A percentile compares a stretch with the other conserved stretches of the same genome.
Conservation (phyloP, 805 yeast species). For the Wickerhamiella galacta region DNA sequence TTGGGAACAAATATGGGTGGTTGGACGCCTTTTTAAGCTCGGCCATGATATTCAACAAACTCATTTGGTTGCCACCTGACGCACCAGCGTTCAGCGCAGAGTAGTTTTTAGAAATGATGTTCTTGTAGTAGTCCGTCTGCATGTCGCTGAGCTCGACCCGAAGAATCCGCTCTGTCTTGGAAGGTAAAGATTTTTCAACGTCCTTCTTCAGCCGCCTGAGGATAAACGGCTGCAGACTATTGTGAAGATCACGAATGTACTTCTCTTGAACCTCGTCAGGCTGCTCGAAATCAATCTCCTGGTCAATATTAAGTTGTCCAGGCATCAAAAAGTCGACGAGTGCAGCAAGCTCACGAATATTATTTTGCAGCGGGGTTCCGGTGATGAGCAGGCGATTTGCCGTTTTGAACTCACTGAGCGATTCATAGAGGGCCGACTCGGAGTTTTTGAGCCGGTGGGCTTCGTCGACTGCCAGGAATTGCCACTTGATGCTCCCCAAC, state of each 20-base stretch:
- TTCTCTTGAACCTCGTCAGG: conserved; percentile 77
- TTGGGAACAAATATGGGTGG: conserved; percentile 90
- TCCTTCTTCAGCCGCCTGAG: conserved; percentile 88
- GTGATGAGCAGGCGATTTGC: conserved; percentile 78
- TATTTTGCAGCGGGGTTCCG: conserved; percentile 96
- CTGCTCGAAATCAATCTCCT: conserved; percentile 86
- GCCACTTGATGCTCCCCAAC: conserved; percentile 80
- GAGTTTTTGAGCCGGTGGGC: conserved; percentile 94
- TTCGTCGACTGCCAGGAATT: conserved; percentile 92
- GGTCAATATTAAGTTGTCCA: conserved; percentile 75
- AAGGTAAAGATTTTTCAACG: conserved; percentile 91
- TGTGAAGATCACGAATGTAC: conserved; percentile 73
- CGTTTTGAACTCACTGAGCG: conserved; percentile 65
- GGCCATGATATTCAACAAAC: conserved; percentile 79
- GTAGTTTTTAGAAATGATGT: conserved; percentile 82
- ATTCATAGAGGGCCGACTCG: conserved; percentile 82
- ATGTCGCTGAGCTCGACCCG: conserved; percentile 89
- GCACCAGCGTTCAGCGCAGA: conserved; percentile 77
- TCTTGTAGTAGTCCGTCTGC: conserved; percentile 89
- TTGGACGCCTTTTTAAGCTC: conserved; percentile 94
- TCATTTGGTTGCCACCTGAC: conserved; percentile 59
- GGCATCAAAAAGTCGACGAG: conserved; percentile 92
- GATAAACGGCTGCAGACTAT: conserved; percentile 77
- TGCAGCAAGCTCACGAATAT: conserved; percentile 89
- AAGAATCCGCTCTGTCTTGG: conserved; percentile 86